These are phyloP conservation scores for Penicillium riverlandense DNA, from an alignment of 495 filamentous ascomycete genomes.

Conservation along the genomic window DNA sequence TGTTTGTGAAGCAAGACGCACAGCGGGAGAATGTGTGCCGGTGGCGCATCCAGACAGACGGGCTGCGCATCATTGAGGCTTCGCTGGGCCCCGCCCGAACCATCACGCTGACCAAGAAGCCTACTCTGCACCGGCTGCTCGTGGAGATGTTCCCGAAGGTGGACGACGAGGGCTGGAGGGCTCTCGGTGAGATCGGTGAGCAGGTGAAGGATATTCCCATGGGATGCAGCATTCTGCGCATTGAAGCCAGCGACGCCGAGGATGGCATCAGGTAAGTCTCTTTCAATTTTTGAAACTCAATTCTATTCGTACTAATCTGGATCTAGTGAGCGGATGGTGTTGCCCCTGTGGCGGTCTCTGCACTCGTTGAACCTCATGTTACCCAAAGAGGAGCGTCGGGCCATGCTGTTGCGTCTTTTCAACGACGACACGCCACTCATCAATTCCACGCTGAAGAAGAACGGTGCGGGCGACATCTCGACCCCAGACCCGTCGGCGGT, in stretches of 20 bases:
- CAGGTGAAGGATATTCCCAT: conserved; percentile 70
- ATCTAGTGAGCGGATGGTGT: conserved; percentile 64
- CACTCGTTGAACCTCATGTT: conserved; percentile 90
- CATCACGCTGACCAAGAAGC: conserved; percentile 64
- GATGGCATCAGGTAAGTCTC: conserved; percentile 57
- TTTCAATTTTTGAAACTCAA: neutral
- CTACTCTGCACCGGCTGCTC: conserved; percentile 70
- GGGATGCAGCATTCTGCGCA: conserved; percentile 84
- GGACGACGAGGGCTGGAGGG: conserved; percentile 54
- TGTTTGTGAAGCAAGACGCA: conserved; percentile 96
- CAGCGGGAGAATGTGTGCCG: conserved; percentile 75
- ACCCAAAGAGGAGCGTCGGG: conserved; percentile 89
- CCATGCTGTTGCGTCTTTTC: conserved; percentile 85
- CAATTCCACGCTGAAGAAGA: conserved; percentile 41
- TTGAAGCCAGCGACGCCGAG: conserved; percentile 62
- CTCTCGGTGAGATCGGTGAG: conserved; percentile 81
- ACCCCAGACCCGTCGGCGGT: conserved; percentile 12
- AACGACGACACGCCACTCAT: conserved; percentile 71
- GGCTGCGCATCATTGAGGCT: conserved; percentile 76
- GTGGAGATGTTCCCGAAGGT: conserved; percentile 96
- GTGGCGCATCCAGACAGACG: conserved; percentile 94
- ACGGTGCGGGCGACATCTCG: conserved; percentile 10
- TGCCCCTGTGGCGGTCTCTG: conserved; percentile 87
- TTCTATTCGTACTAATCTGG: conserved; percentile 9
- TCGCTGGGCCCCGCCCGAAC: conserved; percentile 76